Conservation (phyloP, 2,329 filamentous ascomycete species). For the Colletotrichum liriopes region DNA sequence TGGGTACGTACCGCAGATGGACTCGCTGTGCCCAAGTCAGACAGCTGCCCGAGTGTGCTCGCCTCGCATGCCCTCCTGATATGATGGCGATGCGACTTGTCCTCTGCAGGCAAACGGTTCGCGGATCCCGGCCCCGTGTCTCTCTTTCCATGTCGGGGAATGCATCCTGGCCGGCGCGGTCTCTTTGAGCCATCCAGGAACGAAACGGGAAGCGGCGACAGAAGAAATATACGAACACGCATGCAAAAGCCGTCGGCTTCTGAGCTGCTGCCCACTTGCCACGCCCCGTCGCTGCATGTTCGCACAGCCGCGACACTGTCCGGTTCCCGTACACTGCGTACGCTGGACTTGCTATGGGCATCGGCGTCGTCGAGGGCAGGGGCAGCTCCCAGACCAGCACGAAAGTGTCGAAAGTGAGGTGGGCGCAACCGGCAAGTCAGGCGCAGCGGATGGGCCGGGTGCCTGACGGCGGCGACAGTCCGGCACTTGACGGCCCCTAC, state of each 20-base stretch:
- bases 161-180: conserved; percentile 14
- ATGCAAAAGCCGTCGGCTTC: neutral
- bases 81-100: neutral
- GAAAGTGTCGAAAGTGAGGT: neutral
- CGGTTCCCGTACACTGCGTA: neutral
- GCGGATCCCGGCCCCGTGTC: neutral
- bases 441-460: neutral
- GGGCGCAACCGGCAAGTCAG: no score
- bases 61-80: no score
- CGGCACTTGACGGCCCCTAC: neutral
- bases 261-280: conserved; percentile 7
- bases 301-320: neutral
- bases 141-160: conserved; percentile 20
- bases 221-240: conserved; percentile 1
- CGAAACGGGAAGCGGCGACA: conserved; percentile 26
- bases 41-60: neutral
- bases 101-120: conserved; percentile 6
- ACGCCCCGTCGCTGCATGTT: conserved; percentile 22
- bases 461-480: neutral
- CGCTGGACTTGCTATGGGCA: no score
- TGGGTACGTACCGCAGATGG: neutral
- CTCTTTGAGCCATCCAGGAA: conserved; percentile 24
- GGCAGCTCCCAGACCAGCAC: neutral
- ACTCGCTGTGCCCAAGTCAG: neutral
- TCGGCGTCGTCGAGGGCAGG: neutral